phyloP scores from a whole-genome alignment of 2,329 filamentous ascomycete species.

The Colletotrichum tanaceti region DNA sequence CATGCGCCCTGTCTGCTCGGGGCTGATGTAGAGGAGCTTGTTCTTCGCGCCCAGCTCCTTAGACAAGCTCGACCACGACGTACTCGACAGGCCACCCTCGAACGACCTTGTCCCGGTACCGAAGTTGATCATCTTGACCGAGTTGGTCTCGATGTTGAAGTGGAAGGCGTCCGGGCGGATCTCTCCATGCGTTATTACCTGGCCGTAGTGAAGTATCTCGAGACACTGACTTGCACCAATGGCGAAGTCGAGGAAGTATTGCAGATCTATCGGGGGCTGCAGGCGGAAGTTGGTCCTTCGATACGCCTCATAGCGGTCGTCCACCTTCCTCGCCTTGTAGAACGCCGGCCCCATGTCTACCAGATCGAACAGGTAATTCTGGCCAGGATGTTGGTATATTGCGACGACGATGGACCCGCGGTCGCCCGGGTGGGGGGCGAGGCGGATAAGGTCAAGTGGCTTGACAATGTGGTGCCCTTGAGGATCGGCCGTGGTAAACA shows the following conservation, averaged over 20 bases:
- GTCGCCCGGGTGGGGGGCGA: constrained; percentile 76
- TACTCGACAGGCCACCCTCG: constrained; percentile 86
- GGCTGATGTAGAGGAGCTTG: constrained; percentile 91
- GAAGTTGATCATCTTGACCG: constrained; percentile 84
- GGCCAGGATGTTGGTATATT: constrained; percentile 83
- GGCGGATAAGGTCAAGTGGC: constrained; percentile 81
- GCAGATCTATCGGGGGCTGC: constrained; percentile 73
- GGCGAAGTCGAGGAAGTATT: constrained; percentile 88
- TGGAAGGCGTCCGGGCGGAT: constrained; percentile 92
- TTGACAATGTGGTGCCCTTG: constrained; percentile 80
- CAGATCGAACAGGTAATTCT: constrained; percentile 76
- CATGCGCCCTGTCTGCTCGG: constrained; percentile 93
- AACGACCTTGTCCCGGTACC: constrained; percentile 89
- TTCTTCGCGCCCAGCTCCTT: constrained; percentile 87
- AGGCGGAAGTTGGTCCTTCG: constrained; percentile 60
- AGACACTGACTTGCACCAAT: constrained; percentile 88
- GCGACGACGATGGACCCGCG: constrained; percentile 78
- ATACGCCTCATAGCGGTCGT: constrained; percentile 61
- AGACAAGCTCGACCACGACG: constrained; percentile 86
- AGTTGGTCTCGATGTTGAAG: constrained; percentile 76
- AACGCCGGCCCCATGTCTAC: constrained; percentile 83
- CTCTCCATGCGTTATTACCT: constrained; percentile 89
- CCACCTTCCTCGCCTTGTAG: constrained; percentile 67
- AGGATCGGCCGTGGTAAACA: constrained; percentile 78
- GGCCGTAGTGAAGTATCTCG: constrained; percentile 90